Percentiles rank a stretch among this genome's conserved stretches.
phyloP scores from a whole-genome alignment of 805 yeast genomes.

The Dipodascopsis tothii region DNA sequence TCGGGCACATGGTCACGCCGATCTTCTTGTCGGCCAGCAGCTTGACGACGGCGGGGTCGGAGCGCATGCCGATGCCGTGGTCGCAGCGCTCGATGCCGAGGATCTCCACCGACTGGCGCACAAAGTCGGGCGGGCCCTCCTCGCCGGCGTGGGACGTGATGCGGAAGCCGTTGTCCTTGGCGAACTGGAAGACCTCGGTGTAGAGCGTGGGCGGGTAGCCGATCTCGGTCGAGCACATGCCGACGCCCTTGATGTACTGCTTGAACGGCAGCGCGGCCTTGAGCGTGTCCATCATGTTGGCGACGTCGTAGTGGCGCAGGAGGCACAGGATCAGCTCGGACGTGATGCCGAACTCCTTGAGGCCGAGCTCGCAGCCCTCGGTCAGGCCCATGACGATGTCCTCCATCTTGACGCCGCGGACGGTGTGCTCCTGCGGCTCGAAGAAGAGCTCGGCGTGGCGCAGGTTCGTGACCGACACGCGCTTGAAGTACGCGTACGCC shows the following conservation, averaged over 20 bases:
- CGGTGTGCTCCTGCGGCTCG: conserved; percentile 23
- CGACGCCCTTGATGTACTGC: conserved; percentile 61
- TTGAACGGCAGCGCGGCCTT: conserved; percentile 37
- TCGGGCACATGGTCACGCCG: conserved; percentile 66
- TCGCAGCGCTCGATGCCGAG: conserved; percentile 65
- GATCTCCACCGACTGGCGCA: conserved; percentile 48
- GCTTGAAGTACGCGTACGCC: conserved; percentile 62
- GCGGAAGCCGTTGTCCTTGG: conserved; percentile 47
- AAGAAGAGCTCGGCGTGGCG: conserved; percentile 22
- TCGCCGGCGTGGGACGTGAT: conserved; percentile 87
- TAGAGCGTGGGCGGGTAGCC: conserved; percentile 72
- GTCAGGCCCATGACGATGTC: conserved; percentile 35
- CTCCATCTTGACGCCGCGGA: conserved; percentile 22
- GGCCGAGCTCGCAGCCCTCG: conserved; percentile 60
- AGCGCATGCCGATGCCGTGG: conserved; percentile 65
- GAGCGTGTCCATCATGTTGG: conserved; percentile 51
- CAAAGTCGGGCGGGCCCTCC: conserved; percentile 73
- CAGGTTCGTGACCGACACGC: conserved; percentile 21
- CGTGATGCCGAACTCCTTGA: conserved; percentile 51
- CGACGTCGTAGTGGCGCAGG: conserved; percentile 64
- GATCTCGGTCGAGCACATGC: conserved; percentile 72
- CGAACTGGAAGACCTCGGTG: conserved; percentile 49
- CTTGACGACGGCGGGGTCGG: conserved; percentile 47
- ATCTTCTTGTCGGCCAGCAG: conserved; percentile 50
- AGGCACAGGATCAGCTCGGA: conserved; percentile 75